phyloP scores from a whole-genome alignment of 257 asterid genomes.

The Solanum tacnaense region DNA sequence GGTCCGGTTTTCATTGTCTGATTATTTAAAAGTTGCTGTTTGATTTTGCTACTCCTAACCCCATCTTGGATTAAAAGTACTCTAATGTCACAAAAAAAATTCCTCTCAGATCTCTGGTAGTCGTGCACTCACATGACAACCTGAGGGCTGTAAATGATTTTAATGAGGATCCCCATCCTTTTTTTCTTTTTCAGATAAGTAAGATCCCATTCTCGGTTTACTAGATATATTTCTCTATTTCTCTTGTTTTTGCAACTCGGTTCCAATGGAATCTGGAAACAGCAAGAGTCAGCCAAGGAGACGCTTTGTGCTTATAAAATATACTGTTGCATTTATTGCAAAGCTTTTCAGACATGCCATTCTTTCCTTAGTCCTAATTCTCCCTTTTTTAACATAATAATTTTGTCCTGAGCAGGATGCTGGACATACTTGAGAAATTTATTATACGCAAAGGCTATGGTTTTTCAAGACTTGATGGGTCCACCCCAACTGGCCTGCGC shows the following conservation, averaged over 20 bases:
- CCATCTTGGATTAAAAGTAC: background rate
- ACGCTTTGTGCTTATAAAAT: background rate
- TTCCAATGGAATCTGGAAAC: background rate
- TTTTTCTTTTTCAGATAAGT: background rate
- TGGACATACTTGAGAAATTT: conserved; percentile 88
- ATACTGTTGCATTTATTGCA: background rate
- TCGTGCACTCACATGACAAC: background rate
- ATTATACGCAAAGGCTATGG: conserved; percentile 85
- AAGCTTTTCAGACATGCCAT: background rate
- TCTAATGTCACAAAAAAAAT: background rate
- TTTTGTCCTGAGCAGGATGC: conserved; percentile 49
- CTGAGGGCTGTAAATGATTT: background rate
- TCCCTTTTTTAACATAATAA: background rate
- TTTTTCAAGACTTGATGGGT: conserved; percentile 88
- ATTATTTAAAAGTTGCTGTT: background rate
- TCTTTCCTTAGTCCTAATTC: background rate
- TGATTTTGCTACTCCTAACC: background rate
- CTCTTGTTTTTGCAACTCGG: background rate
- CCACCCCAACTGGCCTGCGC: conserved; percentile 72
- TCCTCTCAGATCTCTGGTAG: background rate
- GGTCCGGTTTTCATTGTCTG: background rate
- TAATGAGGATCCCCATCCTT: background rate
- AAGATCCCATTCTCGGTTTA: background rate
- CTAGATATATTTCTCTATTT: background rate
- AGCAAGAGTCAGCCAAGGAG: background rate